phyloP scores from a whole-genome alignment of 2,329 filamentous ascomycete species.

The Pseudogymnoascus sp. region DNA sequence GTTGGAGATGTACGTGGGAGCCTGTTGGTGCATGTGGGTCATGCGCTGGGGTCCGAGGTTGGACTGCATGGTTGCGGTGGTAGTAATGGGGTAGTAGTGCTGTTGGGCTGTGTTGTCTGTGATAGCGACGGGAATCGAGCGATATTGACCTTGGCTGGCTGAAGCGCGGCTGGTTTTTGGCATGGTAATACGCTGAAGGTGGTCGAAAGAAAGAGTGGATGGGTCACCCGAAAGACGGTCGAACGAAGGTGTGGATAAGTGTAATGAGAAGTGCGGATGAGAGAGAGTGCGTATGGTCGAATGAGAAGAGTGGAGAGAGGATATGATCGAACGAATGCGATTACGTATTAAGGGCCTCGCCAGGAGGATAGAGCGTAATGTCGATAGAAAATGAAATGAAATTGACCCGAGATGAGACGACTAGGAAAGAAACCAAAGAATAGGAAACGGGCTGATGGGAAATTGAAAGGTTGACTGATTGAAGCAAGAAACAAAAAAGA shows the following conservation, averaged over 20 bases:
- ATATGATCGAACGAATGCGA: constrained; percentile 12
- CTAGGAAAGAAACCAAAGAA: constrained; percentile 17
- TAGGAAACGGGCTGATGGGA: constrained; percentile 20
- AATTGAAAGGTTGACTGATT: constrained; percentile 19
- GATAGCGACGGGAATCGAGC: constrained; percentile 17
- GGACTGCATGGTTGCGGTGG: constrained; percentile 17
- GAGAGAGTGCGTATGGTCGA: constrained; percentile 10
- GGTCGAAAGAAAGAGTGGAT: constrained; percentile 8
- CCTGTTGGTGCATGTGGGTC: constrained; percentile 13
- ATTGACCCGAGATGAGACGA: constrained; percentile 2
- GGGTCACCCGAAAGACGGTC: constrained; percentile 10
- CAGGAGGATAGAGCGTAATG: constrained; percentile 20
- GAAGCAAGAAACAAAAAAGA: constrained; percentile 15
- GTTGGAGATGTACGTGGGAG: constrained; percentile 9
- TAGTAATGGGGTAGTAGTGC: constrained; percentile 12
- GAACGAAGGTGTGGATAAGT: constrained; percentile 10
- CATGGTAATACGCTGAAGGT: constrained; percentile 18
- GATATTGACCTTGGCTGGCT: constrained; percentile 22
- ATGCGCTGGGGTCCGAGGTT: constrained; percentile 12
- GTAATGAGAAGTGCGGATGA: constrained; percentile 8
- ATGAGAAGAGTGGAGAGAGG: not conserved
- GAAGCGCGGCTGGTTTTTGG: constrained; percentile 21
- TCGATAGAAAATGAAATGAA: constrained; percentile 12
- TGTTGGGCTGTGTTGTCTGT: constrained; percentile 16
- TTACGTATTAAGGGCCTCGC: constrained; percentile 24